Evolutionary conservation across 192 early-diverging fungal genomes (phyloP).

Genomic region (Linnemannia zychae): DNA sequence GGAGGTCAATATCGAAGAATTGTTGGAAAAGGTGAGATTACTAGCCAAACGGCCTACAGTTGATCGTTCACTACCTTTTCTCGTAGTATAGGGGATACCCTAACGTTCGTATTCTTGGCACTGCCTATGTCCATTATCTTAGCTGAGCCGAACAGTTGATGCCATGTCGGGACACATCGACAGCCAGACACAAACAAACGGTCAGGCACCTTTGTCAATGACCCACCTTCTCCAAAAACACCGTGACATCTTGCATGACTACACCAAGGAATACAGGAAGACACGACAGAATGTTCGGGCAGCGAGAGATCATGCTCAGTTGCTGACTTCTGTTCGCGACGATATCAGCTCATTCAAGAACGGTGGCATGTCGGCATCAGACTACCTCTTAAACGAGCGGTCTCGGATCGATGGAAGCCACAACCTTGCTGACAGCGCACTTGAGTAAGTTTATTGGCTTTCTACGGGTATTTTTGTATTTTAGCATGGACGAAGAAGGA

Average conservation of each 20-base stretch:
- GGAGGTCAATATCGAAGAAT: slow-evolving; percentile 72
- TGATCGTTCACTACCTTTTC: neutral
- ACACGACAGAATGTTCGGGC: slow-evolving; percentile 74
- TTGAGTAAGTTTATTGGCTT: slow-evolving; percentile 71
- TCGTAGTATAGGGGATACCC: neutral
- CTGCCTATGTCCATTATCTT: slow-evolving; percentile 8
- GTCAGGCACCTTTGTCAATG: slow-evolving; percentile 73
- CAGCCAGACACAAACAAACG: slow-evolving; percentile 49
- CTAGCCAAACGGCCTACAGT: neutral
- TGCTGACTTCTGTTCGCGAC: slow-evolving; percentile 73
- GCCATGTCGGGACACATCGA: slow-evolving; percentile 76
- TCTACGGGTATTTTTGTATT: neutral
- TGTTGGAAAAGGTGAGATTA: slow-evolving; percentile 69
- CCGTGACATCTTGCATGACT: slow-evolving; percentile 83
- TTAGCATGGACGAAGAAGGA: neutral
- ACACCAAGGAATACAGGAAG: slow-evolving; percentile 81
- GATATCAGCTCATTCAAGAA: slow-evolving; percentile 63
- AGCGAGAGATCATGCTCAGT: slow-evolving; percentile 77
- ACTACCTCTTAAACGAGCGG: slow-evolving; percentile 80
- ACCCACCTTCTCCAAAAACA: slow-evolving; percentile 82
- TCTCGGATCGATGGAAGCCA: slow-evolving; percentile 78
- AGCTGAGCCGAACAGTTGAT: slow-evolving; percentile 73
- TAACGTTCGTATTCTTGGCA: neutral
- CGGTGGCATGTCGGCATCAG: slow-evolving; percentile 58
- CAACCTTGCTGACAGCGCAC: slow-evolving; percentile 80